Evolutionary conservation across 805 yeast species (phyloP).

Genomic region (Wickerhamomyces bovis): DNA sequence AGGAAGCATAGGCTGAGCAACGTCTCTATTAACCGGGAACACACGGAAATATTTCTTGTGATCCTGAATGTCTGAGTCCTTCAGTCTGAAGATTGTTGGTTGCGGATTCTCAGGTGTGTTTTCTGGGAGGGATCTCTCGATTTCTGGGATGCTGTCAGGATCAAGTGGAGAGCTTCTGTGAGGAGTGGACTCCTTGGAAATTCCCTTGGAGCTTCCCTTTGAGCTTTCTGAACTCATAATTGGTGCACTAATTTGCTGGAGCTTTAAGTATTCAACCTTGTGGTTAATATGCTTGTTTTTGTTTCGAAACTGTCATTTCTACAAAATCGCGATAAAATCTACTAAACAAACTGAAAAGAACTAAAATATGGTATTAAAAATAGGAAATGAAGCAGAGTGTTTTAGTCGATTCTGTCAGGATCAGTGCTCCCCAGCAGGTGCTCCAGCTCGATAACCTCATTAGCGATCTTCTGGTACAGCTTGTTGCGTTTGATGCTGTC

Average conservation of each 20-base stretch:
- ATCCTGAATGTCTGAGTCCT: conserved; percentile 4
- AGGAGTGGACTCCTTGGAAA: neutral
- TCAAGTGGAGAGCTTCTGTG: neutral
- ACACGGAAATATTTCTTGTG: conserved; percentile 11
- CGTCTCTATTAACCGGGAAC: conserved; percentile 11
- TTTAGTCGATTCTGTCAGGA: neutral
- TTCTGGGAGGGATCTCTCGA: conserved; percentile 15
- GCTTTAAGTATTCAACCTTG: no score
- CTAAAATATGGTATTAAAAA: neutral
- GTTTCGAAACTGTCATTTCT: no score
- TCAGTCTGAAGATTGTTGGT: conserved; percentile 17
- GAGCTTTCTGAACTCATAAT: neutral
- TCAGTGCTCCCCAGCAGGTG: conserved; percentile 9
- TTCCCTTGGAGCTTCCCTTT: neutral
- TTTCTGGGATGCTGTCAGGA: neutral
- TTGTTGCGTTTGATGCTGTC: conserved; percentile 13
- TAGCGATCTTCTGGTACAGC: conserved; percentile 18
- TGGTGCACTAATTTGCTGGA: neutral
- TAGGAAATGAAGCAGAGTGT: neutral
- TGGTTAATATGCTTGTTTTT: no score
- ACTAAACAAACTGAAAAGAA: no score
- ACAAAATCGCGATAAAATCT: no score
- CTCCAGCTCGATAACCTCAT: conserved; percentile 21
- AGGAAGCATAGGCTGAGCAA: conserved; percentile 5
- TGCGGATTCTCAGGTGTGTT: conserved; percentile 21